phyloP scores from a whole-genome alignment of 805 yeast species.

The Blastobotrys robertii region DNA sequence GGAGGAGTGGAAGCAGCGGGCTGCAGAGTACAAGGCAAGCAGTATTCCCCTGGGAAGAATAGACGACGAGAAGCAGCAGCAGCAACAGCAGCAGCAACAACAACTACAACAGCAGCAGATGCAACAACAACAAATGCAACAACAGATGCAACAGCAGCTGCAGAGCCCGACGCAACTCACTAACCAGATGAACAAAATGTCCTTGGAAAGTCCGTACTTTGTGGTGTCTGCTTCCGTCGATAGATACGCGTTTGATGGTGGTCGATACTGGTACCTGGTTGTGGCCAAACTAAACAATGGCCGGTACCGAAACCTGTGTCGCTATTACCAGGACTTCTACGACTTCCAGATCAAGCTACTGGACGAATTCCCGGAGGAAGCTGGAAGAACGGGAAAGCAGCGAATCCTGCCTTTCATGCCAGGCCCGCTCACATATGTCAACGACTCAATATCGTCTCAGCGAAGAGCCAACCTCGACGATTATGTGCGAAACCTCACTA shows the following conservation, averaged over 20 bases:
- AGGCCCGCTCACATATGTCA: slow-evolving; percentile 88
- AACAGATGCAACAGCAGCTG: slow-evolving; percentile 2
- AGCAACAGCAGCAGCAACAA: slow-evolving; percentile 12
- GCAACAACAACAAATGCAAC: slow-evolving; percentile 5
- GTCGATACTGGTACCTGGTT: slow-evolving; percentile 81
- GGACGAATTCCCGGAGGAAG: slow-evolving; percentile 82
- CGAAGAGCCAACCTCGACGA: slow-evolving; percentile 46
- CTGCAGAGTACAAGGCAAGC: slow-evolving; percentile 87
- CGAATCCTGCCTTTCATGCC: slow-evolving; percentile 90
- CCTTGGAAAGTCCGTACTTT: slow-evolving; percentile 15
- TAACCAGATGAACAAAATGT: slow-evolving; percentile 3
- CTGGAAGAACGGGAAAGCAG: slow-evolving; percentile 71
- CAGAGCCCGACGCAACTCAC: slow-evolving; percentile 7
- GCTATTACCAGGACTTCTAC: slow-evolving; percentile 93
- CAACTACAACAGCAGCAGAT: slow-evolving; percentile 9
- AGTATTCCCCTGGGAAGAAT: slow-evolving; percentile 57
- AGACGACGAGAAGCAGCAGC: slow-evolving; percentile 28
- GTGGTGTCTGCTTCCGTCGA: slow-evolving; percentile 67
- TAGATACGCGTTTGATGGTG: slow-evolving; percentile 68
- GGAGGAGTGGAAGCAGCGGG: slow-evolving; percentile 87
- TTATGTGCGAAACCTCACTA: slow-evolving; percentile 49
- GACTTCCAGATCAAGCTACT: slow-evolving; percentile 80
- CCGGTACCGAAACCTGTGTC: slow-evolving; percentile 58
- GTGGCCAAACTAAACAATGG: slow-evolving; percentile 60
- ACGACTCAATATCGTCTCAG: slow-evolving; percentile 56